Evolutionary conservation across 2,329 filamentous ascomycete species (phyloP), one percentile per base, ranked within the genome.

Genomic region (Colletotrichum sp.): DNA sequence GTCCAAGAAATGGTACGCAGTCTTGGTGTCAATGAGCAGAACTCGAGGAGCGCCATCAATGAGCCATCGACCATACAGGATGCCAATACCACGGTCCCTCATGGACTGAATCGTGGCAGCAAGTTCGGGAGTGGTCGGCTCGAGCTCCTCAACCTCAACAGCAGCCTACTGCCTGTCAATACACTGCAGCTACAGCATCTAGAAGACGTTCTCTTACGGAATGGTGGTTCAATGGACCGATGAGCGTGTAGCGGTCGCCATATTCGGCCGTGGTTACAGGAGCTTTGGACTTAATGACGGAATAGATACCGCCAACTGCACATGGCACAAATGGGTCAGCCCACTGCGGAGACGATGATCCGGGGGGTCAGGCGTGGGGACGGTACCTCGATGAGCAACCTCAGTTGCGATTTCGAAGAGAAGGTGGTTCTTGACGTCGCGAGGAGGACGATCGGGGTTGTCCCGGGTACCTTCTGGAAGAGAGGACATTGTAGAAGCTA

Each of bases 321-420:
- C 21, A 69, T 58, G 38, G 62, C 21, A 65, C 62, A n/a, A 66
- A 74, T 63, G 74, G 65, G 76, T 81, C 70, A 83, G 79, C 70
- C 69, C 69, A 73, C 72, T 72, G 70, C 72, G 61, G 59, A 74
- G 57, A 67, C 55, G 27, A 33, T 73, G 36, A 66, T 58, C 67
- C 51, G 61, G 27, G 55, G 63, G 47, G n/a, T 4, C 21, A 6
- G 6, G n/a, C 66, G 75, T 66, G 72, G 68, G 71, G 71, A 71
- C 83, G 88, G 78, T 89, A 96, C 95, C 95, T 90, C 97, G 92
- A 89, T 98, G 98, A 76, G 97, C 97, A 79, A 98, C 97, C 84
- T 99, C 97, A 27, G 97, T 98, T 75, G 97, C 95, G 80, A 98
- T 89, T 87, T 99, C 97, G 82, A 99, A 99, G 79, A 99, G 93